These are phyloP conservation scores for Chionographis japonica DNA, from an alignment of 106 monocot species.

Conservation along the genomic window DNA sequence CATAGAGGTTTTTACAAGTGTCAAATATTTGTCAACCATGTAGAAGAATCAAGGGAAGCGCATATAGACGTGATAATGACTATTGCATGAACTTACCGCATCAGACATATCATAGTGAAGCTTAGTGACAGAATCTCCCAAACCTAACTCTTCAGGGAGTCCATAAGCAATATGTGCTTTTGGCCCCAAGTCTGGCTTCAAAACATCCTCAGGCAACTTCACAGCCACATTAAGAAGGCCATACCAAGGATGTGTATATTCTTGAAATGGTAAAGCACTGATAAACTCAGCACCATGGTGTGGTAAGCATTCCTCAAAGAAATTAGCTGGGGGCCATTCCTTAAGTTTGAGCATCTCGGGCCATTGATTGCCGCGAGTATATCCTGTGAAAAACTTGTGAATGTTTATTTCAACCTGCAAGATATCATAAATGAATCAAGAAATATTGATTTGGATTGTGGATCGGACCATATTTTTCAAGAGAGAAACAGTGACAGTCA, in stretches of 20 bases:
- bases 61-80: no score
- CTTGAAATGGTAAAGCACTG: constrained; percentile 15
- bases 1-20: no score
- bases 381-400: constrained; percentile 15
- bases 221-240: constrained; percentile 20
- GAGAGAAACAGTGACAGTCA: not conserved
- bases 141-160: constrained; percentile 12
- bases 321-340: constrained; percentile 17
- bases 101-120: constrained; percentile 27
- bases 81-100: not conserved
- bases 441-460: not conserved
- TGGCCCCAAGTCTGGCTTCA: constrained; percentile 22
- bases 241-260: constrained; percentile 16
- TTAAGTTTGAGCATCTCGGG: constrained; percentile 28
- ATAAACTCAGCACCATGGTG: constrained; percentile 19
- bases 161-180: constrained; percentile 25
- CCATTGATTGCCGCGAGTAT: constrained; percentile 6
- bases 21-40: no score
- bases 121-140: constrained; percentile 22
- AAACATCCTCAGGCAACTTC: constrained; percentile 10
- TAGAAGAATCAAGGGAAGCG: no score
- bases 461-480: not conserved
- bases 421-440: not conserved
- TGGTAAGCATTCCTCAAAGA: constrained; percentile 14
- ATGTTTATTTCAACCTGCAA: constrained; percentile 22